phyloP scores from a whole-genome alignment of 2,329 filamentous ascomycete species.

The Diaporthe sp. region DNA sequence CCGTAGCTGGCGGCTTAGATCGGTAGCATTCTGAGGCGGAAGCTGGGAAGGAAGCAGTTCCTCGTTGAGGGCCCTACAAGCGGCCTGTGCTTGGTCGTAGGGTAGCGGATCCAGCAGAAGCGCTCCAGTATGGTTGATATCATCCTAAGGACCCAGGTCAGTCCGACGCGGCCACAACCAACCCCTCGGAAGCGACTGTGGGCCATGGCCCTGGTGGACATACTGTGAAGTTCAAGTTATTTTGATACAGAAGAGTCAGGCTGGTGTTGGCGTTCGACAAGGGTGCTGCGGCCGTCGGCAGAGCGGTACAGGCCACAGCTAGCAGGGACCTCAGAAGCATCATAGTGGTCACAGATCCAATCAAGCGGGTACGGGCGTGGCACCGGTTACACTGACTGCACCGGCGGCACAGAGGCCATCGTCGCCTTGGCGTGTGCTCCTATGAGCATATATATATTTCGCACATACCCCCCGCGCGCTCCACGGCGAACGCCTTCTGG shows the following conservation, averaged over 20 bases:
- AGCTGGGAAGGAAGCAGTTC: background rate
- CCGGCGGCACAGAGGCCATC: background rate
- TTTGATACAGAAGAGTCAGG: slow-evolving; percentile 12
- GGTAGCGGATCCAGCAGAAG: background rate
- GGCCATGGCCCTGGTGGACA: background rate
- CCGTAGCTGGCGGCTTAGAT: background rate
- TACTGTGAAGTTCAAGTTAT: slow-evolving; percentile 4
- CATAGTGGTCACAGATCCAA: background rate
- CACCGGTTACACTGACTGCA: background rate
- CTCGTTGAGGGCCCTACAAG: slow-evolving; percentile 1
- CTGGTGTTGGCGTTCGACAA: background rate
- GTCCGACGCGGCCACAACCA: background rate
- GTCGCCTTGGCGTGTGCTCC: background rate
- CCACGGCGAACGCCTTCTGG: background rate
- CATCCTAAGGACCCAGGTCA: background rate
- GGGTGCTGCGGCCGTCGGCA: background rate
- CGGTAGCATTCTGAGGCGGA: background rate
- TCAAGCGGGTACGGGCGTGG: background rate
- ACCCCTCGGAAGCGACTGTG: background rate
- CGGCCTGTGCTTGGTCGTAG: slow-evolving; percentile 7
- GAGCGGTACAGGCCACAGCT: background rate
- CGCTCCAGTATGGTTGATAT: slow-evolving; percentile 8
- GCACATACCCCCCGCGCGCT: background rate
- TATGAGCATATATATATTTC: background rate
- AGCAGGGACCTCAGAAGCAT: background rate